Conservation (phyloP, 495 filamentous ascomycete species). For the Hypoxylon crocopeplum region DNA sequence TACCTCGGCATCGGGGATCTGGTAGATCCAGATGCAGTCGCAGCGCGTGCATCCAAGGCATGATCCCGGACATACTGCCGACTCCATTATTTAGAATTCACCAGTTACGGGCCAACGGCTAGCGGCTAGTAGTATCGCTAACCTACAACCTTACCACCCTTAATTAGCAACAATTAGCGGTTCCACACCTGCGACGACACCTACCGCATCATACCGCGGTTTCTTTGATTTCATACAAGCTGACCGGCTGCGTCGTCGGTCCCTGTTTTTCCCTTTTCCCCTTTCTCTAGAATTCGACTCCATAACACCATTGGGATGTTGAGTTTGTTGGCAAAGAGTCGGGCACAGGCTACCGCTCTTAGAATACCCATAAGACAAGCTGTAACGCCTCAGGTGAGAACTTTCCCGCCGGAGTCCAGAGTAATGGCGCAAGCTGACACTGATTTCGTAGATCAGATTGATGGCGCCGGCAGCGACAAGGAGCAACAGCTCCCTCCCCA, state of each 20-base stretch:
- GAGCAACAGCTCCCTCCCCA: conserved; percentile 67
- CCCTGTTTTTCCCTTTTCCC: conserved; percentile 20
- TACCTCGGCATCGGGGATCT: conserved; percentile 46
- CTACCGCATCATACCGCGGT: conserved; percentile 36
- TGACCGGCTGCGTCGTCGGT: conserved; percentile 6
- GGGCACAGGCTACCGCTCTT: conserved; percentile 49
- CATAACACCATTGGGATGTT: conserved; percentile 50
- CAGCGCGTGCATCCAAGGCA: neutral
- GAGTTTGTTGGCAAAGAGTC: conserved; percentile 51
- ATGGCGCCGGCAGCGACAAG: conserved; percentile 61
- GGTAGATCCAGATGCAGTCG: too few relatives aligned
- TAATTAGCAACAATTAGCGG: conserved; percentile 27
- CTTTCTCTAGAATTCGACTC: conserved; percentile 19
- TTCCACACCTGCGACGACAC: conserved; percentile 7
- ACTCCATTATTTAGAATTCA: conserved; percentile 8
- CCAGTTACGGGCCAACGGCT: conserved; percentile 21
- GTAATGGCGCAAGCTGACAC: conserved; percentile 22
- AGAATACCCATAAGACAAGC: conserved; percentile 42
- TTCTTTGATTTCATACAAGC: conserved; percentile 22
- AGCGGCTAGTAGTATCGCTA: conserved; percentile 5
- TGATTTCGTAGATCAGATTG: conserved; percentile 45
- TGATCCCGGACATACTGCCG: conserved; percentile 16
- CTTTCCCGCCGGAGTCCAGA: neutral
- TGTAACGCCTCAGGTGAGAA: conserved; percentile 42
- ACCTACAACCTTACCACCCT: neutral